Base-by-base conservation (phyloP, 306 rosid genomes). In the Luffa acutangula region DNA sequence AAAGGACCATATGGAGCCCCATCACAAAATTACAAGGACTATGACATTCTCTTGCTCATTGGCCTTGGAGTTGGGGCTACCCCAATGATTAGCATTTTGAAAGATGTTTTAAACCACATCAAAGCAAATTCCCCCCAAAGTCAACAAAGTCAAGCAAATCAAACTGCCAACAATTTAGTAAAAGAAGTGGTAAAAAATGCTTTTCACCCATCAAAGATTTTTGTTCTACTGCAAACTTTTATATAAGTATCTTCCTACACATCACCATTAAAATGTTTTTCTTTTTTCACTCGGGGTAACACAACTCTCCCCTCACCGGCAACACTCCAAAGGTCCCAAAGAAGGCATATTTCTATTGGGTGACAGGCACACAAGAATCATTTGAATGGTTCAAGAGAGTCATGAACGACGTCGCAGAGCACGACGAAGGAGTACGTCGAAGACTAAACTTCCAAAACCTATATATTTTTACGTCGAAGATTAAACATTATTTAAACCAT, bases 1-100 rank as follows among this genome's bases (percentile, higher is more conserved):
- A 89, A 86, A 83, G 91, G 91, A 49, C 86, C 91, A 52, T 88
- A 83, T 34, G 92, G 92, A 56, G 90, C 92, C 0, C 88, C 88
- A 1, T 84, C 92, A 46, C 91, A 88, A 79, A 85, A 88, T 85
- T 88, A 88, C 86, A 86, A 85, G 76, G 81, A 86, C 20, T 88
- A 84, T 75, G 87, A 86, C 34, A 87, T 88, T 59, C 90, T 88
- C 2, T 53, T 88, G 79, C 87, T 88, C n/a, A 87, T 88, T 2
- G 92, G 92, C 52, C 85, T 88, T 7, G 92, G 92, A 18, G 79
- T 83, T 6, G 92, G 92, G 54, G 92, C 90, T 41, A 88, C 92
- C 12, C 92, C 91, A 17, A 88, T 88, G 92, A 78, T 88, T 5
- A 88, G 92, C 88, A 85, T 88, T 10, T 85, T 88, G 12, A 88